phyloP scores from a whole-genome alignment of 306 rosid genomes.

The Echinosophora koreensis region DNA sequence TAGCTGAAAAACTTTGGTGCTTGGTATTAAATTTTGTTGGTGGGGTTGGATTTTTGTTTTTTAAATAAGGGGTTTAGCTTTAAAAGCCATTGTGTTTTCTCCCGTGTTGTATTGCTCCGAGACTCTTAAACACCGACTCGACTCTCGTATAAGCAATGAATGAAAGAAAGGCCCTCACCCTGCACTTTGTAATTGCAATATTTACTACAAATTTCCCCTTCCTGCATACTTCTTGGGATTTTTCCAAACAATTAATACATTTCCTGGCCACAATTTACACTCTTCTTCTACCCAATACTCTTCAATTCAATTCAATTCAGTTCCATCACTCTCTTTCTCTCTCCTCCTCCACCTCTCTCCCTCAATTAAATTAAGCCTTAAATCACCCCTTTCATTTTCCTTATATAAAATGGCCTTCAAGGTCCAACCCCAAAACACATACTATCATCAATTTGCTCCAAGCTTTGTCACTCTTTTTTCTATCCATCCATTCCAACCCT shows the following conservation, averaged over 20 bases:
- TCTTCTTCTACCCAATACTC: slow-evolving; percentile 72
- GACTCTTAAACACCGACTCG: slow-evolving; percentile 72
- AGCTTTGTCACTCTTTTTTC: slow-evolving; percentile 23
- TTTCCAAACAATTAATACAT: slow-evolving; percentile 79
- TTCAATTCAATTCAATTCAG: slow-evolving; percentile 60
- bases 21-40: slow-evolving; percentile 56
- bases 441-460: slow-evolving; percentile 42
- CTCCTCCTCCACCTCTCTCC: slow-evolving; percentile 71
- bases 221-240: slow-evolving; percentile 74
- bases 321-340: slow-evolving; percentile 54
- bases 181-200: slow-evolving; percentile 69
- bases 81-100: slow-evolving; percentile 55
- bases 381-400: slow-evolving; percentile 59
- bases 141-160: slow-evolving; percentile 63
- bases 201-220: slow-evolving; percentile 82
- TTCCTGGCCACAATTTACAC: slow-evolving; percentile 85
- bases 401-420: slow-evolving; percentile 64
- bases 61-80: slow-evolving; percentile 56
- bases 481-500: not conserved
- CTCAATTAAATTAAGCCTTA: slow-evolving; percentile 73
- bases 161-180: slow-evolving; percentile 64
- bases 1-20: not conserved
- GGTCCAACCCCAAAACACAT: slow-evolving; percentile 51
- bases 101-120: slow-evolving; percentile 40
- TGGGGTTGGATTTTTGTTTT: slow-evolving; percentile 47